Conservation (phyloP, 176 grass and related monocot species). For the Pontederia crassipes region DNA sequence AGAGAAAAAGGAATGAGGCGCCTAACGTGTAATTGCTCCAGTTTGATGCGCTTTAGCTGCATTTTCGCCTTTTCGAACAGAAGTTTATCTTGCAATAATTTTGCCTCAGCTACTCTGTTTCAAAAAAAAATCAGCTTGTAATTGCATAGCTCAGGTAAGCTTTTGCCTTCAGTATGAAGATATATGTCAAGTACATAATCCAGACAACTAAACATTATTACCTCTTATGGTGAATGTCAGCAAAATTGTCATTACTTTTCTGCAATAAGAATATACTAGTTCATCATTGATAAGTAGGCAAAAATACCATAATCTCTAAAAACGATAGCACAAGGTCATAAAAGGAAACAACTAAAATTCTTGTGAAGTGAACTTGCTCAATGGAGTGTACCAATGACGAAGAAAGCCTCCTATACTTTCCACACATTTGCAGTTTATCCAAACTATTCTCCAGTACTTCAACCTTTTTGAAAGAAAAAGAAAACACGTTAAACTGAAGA, state of each 20-base stretch:
- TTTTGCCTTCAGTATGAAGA: not conserved
- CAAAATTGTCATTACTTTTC: conserved; percentile 35
- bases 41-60: conserved; percentile 61
- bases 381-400: conserved; percentile 48
- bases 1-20: conserved; percentile 19
- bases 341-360: too few relatives aligned
- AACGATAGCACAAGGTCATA: too few relatives aligned
- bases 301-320: not conserved
- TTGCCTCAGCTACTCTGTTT: conserved; percentile 50
- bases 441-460: conserved; percentile 40
- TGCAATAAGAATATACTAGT: conserved; percentile 32
- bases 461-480: conserved; percentile 48
- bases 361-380: too few relatives aligned
- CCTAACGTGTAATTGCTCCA: conserved; percentile 53
- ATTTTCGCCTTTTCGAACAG: conserved; percentile 53
- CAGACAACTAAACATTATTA: conserved; percentile 20
- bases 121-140: conserved; percentile 8
- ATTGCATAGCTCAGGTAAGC: not conserved
- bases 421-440: conserved; percentile 38
- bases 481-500: conserved; percentile 13
- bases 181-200: conserved; percentile 3
- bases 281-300: conserved; percentile 4
- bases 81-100: conserved; percentile 55
- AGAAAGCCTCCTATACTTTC: conserved; percentile 55
- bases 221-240: conserved; percentile 41